Percentiles rank a stretch among this genome's conserved stretches.
Evolutionary conservation across 768 basidiomycete species (phyloP).

Genomic region (Zangia roseola): DNA sequence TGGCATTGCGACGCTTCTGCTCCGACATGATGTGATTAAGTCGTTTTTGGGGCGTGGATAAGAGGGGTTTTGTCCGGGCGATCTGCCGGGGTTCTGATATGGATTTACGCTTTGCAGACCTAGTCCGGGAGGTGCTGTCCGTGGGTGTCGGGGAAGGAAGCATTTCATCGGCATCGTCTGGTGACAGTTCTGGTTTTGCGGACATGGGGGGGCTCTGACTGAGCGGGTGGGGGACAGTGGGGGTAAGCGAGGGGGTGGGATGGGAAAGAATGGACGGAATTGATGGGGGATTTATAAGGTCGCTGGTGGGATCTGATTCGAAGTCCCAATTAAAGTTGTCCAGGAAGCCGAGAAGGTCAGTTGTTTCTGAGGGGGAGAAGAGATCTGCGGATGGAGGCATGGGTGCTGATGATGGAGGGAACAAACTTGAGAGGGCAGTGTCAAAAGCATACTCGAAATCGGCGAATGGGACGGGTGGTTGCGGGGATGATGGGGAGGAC

Average conservation of each 20-base stretch:
- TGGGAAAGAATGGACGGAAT: conserved; percentile 2
- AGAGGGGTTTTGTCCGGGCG: conserved; percentile 56
- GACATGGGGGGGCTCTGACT: conserved; percentile 2
- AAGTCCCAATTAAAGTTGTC: conserved; percentile 77
- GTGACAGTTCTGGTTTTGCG: conserved; percentile 5
- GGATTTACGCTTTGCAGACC: conserved; percentile 24
- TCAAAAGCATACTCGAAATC: conserved; percentile 78
- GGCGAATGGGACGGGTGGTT: conserved; percentile 57
- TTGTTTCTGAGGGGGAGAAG: conserved; percentile 76
- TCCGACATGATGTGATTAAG: conserved; percentile 94
- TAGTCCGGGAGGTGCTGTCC: conserved; percentile 11
- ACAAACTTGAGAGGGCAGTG: conserved; percentile 54
- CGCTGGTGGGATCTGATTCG: conserved; percentile 36
- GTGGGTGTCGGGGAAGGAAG: conserved; percentile 6
- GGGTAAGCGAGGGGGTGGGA: conserved; percentile 2
- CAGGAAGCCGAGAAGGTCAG: conserved; percentile 77
- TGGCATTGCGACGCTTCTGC: conserved; percentile 90
- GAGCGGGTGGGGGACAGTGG: not conserved
- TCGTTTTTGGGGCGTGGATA: conserved; percentile 84
- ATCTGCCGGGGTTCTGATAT: conserved; percentile 25
- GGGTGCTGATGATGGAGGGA: conserved; percentile 56
- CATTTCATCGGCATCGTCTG: conserved; percentile 9
- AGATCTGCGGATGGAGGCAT: conserved; percentile 73
- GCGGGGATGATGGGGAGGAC: conserved; percentile 31
- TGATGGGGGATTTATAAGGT: conserved; percentile 5